Base-by-base conservation (phyloP, 2,329 filamentous ascomycete genomes). In the Thielaviopsis euricoi region DNA sequence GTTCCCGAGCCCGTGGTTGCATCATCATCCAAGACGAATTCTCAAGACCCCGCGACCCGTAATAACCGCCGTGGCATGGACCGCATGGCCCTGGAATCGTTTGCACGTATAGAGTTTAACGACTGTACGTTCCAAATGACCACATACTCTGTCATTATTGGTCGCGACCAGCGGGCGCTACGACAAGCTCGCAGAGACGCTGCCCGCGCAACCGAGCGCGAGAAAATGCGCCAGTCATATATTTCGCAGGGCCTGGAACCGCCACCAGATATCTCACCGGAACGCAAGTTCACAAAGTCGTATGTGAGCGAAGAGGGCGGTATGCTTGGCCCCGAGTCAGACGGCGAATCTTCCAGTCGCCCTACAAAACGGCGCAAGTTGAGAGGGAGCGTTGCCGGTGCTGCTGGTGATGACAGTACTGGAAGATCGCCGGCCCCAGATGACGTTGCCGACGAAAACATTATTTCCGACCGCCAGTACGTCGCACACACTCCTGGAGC, bases 71-170 rank as follows among this genome's bases (percentile, higher is more conserved):
- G 49, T 7, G 49, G 19, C 9, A 25, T 57, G 46, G 55, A 52
- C 25, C 49, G 21, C 17, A 55, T 50, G 17, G 71, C 69, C 53
- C 68, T 81, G 15, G 76, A 80, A 64, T 80, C 77, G 2, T 81
- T 80, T 66, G 78, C 78, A 50, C 73, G 75, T 56, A 73, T 90
- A 61, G 79, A 83, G 64, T 89, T 90, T 66, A 76, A 79, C 63
- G 86, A 90, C 71, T 85, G 85, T 66, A 78, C 82, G 58, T 89
- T 87, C 67, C 86, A 87, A 69, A 86, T 90, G 81, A 87, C 82
- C 55, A 88, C 85, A 1, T 84, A 83, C 64, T 76, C 80, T 56
- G 78, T 89, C 63, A 79, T 86, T 58, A 80, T 90, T 26, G 86
- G 85, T 57, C 82, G 86, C 61, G 86, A 89, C 68, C 76, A 82